Base-by-base conservation (phyloP, 2,329 filamentous ascomycete species). In the Cladosporium cucumerinum region DNA sequence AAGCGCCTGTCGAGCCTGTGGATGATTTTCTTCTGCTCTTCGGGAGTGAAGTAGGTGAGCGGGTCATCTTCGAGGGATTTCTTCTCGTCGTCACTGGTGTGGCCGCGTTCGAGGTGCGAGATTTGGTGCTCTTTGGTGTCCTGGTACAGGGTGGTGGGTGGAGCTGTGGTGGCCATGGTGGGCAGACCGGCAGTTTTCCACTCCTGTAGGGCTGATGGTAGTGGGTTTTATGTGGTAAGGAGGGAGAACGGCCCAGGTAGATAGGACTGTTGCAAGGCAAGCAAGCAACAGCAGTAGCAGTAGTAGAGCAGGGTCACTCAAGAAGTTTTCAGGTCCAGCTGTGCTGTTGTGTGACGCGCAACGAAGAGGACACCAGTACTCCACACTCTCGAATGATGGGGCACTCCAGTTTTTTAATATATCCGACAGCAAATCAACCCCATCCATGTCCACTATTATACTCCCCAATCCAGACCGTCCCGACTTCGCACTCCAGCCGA, bases 1-100 rank as follows among this genome's bases (percentile, higher is more conserved):
- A 81, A 72, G 43, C 80, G 75, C 21, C 77, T 79, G 75, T 95
- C 91, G 68, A 94, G 81, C 11, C 86, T 85, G 65, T 83, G 82
- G 46, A 92, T 85, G 71, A 94, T 92, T 60, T 68, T 69, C 55
- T 65, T 66, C 63, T 72, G 64, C 52, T 70, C 70, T 1, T 60
- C 70, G 0, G 66, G 69, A 18, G 70, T 63, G 62, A 70, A 70
- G 58, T 70, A 69, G 64, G 52, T 64, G 32, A 64, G 62, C 11
- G 62, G 49, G 25, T 64, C 62, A 28, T 58, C 54, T 76, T 64
- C 54, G 43, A 64, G 23, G 21, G 54, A 59, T 26, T 52, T 36
- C 46, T 59, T 59, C 55, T 64, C 62, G 43, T 64, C 57, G 21
- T 64, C 62, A 32, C 54, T 57, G 11, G 58, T 46, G 11, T 39